Percentiles rank a stretch among this genome's conserved stretches.
These are phyloP conservation scores for Brassica rapa DNA, from an alignment of 345 rosid genomes.

Conservation along the genomic window DNA sequence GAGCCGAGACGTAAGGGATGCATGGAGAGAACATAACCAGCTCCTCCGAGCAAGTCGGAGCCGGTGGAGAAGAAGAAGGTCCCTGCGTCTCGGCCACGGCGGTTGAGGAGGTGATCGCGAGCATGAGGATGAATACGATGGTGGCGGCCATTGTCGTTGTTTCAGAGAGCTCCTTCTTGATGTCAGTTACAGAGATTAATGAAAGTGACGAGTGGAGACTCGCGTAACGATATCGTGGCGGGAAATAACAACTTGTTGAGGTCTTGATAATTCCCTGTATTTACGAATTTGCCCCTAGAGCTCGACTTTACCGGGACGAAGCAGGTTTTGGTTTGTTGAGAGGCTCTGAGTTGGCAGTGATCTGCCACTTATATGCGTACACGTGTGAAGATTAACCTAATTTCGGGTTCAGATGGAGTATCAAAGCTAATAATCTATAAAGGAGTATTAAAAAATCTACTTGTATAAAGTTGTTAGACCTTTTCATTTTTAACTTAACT, in stretches of 20 bases:
- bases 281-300: constrained; percentile 6
- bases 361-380: not conserved
- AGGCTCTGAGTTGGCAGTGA: not conserved
- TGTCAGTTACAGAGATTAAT: constrained; percentile 34
- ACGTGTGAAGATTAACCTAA: not conserved
- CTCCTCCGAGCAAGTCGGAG: constrained; percentile 47
- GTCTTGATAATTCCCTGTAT: not conserved
- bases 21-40: constrained; percentile 79
- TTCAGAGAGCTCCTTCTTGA: constrained; percentile 4
- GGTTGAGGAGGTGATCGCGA: constrained; percentile 16
- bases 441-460: too few relatives aligned
- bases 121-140: constrained; percentile 10
- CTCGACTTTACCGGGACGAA: not conserved
- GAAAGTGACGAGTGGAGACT: constrained; percentile 21
- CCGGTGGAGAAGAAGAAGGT: constrained; percentile 36
- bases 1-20: constrained; percentile 61
- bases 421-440: not conserved
- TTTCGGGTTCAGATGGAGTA: not conserved
- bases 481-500: too few relatives aligned
- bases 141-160: constrained; percentile 19
- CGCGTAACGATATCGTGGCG: constrained; percentile 34
- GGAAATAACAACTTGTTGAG: constrained; percentile 20
- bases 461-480: too few relatives aligned
- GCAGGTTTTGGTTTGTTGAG: not conserved
- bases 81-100: constrained; percentile 25